Evolutionary conservation across 495 filamentous ascomycete species (phyloP), one percentile per base, ranked within the genome.

Genomic region (Neurospora terricola): DNA sequence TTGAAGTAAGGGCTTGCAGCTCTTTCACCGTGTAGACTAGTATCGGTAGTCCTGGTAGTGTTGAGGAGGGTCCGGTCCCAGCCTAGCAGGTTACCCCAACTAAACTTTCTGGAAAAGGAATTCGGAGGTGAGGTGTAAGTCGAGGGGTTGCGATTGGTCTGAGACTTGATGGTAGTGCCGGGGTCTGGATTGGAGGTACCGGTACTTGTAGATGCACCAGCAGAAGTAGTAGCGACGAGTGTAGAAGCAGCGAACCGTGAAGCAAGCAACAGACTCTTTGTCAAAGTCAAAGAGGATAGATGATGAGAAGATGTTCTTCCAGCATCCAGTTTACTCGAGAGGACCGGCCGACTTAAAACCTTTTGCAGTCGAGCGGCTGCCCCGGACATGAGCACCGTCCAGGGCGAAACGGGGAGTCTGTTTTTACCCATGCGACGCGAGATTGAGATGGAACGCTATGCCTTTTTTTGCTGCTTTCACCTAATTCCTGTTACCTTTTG

Each of bases 1-100:
- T 38, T 40, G 73, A 76, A 69, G 73, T 74, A 76, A 38, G 54
- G 75, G 42, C 68, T 71, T 75, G 74, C 74, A 70, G 39, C 73
- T 72, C 72, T 70, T 75, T 72, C 72, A 74, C 73, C 76, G 76
- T 77, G 34, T 34, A 34, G 34, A 34, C 34, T 34, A 34, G 27
- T 30, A 30, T 30, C 27, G 27, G 27, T 30, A 30, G 27, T 30
- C 27, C 27, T 30, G 27, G 27, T 30, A 30, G 34, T 54, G 45
- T 59, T 66, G 54, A 14, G 54, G 54, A 34, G 7, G 54, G 54
- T 66, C 27, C 27, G 27, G 27, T 66, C 6, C 54, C 27, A 34
- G 54, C 14, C 27, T 34, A 34, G 54, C 27, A 66, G 54, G 54
- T 66, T 66, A 66, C 54, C 30, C 54, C 27, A 34, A 66, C 27